A percentile compares a stretch with the other conserved stretches of the same genome.
phyloP scores from a whole-genome alignment of 768 basidiomycete species.

The Termitomyces sp. region DNA sequence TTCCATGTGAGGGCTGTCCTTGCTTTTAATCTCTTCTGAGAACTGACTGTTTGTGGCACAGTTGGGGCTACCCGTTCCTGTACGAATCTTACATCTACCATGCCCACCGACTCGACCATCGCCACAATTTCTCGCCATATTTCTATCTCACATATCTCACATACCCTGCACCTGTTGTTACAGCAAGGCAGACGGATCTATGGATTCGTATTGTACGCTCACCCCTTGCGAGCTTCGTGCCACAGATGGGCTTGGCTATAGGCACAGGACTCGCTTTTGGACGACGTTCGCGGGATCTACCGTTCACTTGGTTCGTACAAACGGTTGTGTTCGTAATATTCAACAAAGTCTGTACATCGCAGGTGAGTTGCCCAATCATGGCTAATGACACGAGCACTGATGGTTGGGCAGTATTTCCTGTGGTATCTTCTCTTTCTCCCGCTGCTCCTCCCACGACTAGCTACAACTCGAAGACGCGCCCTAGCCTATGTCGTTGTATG shows the following conservation, averaged over 20 bases:
- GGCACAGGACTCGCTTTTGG: conserved; percentile 74
- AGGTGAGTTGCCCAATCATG: conserved; percentile 40
- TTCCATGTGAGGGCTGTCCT: conserved; percentile 50
- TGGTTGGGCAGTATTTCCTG: conserved; percentile 74
- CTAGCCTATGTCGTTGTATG: conserved; percentile 50
- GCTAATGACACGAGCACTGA: not conserved
- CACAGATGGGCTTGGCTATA: conserved; percentile 72
- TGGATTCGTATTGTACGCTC: conserved; percentile 54
- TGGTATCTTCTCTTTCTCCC: conserved; percentile 94
- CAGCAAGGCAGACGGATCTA: conserved; percentile 13
- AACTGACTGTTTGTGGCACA: conserved; percentile 23
- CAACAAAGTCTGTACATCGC: conserved; percentile 98
- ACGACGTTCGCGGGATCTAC: conserved; percentile 49
- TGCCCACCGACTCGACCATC: conserved; percentile 84
- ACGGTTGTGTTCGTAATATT: conserved; percentile 90
- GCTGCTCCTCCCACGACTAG: conserved; percentile 65
- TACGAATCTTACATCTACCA: conserved; percentile 94
- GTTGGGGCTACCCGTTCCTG: conserved; percentile 94
- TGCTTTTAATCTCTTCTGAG: not conserved
- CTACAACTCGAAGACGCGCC: conserved; percentile 40
- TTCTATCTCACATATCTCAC: conserved; percentile 93
- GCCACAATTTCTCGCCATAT: conserved; percentile 98
- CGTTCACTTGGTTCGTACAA: conserved; percentile 88
- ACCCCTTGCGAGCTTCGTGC: conserved; percentile 76
- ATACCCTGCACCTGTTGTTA: conserved; percentile 43